A percentile compares a stretch with the other conserved stretches of the same genome.
Evolutionary conservation across 768 basidiomycete species (phyloP).

Genomic region (Ephemerocybe angulata): DNA sequence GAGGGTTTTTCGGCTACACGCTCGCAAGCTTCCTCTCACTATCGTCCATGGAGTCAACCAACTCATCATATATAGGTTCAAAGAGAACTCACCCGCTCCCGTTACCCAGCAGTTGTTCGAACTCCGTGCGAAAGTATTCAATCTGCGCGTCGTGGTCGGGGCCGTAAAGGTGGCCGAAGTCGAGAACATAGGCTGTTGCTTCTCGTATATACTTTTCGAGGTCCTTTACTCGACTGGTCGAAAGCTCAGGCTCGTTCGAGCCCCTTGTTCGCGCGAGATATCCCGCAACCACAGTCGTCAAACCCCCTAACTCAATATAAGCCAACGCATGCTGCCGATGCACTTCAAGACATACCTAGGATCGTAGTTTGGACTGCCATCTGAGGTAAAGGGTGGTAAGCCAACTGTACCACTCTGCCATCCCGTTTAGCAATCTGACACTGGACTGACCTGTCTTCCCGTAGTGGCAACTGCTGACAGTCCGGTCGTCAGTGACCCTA

Average conservation of each 20-base stretch:
- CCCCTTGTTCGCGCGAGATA: slow-evolving; percentile 70
- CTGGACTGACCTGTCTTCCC: slow-evolving; percentile 35
- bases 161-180: slow-evolving; percentile 44
- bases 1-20: too few species aligned
- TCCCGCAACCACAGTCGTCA: slow-evolving; percentile 65
- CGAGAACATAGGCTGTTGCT: slow-evolving; percentile 52
- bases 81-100: slow-evolving; percentile 19
- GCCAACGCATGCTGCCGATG: background rate
- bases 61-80: too few species aligned
- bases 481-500: slow-evolving; percentile 67
- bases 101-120: slow-evolving; percentile 30
- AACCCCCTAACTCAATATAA: slow-evolving; percentile 41
- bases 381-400: slow-evolving; percentile 16
- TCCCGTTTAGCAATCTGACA: background rate
- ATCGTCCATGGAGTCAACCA: background rate
- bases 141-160: slow-evolving; percentile 32
- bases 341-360: slow-evolving; percentile 31
- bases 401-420: background rate
- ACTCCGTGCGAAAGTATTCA: slow-evolving; percentile 15
- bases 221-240: slow-evolving; percentile 51
- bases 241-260: slow-evolving; percentile 68
- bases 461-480: slow-evolving; percentile 44
- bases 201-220: slow-evolving; percentile 68
- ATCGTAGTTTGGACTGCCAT: slow-evolving; percentile 34
- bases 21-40: slow-evolving; percentile 11